phyloP scores from a whole-genome alignment of 2,329 filamentous ascomycete genomes.

The Lecanicillium sp. region DNA sequence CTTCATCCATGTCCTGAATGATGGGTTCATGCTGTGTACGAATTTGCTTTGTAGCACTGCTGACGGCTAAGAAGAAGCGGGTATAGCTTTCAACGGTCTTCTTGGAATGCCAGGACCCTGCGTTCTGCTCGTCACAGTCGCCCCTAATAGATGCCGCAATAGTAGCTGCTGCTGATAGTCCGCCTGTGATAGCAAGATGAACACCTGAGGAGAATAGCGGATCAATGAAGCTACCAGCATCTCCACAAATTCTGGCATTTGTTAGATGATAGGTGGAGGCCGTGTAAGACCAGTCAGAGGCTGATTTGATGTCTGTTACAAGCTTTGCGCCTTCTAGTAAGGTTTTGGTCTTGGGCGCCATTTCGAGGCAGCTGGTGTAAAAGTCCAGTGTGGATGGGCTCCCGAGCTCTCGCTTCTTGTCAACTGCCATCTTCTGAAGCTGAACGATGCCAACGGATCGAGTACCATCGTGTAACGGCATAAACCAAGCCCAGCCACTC shows the following conservation, averaged over 20 bases:
- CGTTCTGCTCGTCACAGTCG: conserved; percentile 26
- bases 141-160: conserved; percentile 32
- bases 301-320: conserved; percentile 27
- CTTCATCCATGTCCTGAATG: conserved; percentile 32
- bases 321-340: conserved; percentile 25
- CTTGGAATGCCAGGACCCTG: conserved; percentile 31
- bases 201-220: conserved; percentile 40
- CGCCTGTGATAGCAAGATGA: conserved; percentile 34
- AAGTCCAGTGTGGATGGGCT: conserved; percentile 18
- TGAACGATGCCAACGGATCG: conserved; percentile 34
- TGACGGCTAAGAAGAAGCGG: conserved; percentile 35
- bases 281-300: conserved; percentile 40
- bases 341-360: conserved; percentile 19
- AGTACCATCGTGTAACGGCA: conserved; percentile 40
- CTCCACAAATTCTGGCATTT: conserved; percentile 32
- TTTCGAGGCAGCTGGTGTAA: conserved; percentile 25
- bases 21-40: conserved; percentile 25
- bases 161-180: conserved; percentile 35
- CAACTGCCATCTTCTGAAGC: conserved; percentile 26
- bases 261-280: conserved; percentile 32
- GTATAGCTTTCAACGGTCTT: conserved; percentile 38
- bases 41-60: conserved; percentile 19
- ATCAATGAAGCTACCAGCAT: conserved; percentile 42
- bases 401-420: conserved; percentile 24
- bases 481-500: conserved; percentile 43